phyloP scores from a whole-genome alignment of 768 basidiomycete species.

The Mycena sanguinolenta region DNA sequence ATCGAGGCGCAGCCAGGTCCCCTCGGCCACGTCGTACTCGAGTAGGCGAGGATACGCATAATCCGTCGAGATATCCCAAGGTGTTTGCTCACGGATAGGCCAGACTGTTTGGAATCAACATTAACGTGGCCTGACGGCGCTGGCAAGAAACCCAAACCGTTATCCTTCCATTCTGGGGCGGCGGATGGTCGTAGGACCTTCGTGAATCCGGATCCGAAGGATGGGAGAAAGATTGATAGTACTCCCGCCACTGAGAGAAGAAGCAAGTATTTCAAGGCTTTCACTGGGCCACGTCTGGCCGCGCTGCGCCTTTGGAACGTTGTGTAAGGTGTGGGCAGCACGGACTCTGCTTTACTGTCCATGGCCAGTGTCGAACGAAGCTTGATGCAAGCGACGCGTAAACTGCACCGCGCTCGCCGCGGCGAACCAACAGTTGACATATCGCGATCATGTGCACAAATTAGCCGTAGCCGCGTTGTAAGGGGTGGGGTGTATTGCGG shows the following conservation, averaged over 20 bases:
- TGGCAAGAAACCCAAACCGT: constrained; percentile 1
- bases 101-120: constrained; percentile 52
- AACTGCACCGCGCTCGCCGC: no score
- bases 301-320: not conserved
- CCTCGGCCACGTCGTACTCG: constrained; percentile 78
- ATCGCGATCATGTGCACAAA: no score
- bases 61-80: constrained; percentile 85
- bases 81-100: constrained; percentile 70
- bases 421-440: no score
- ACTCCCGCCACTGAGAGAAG: constrained; percentile 50
- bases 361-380: not conserved
- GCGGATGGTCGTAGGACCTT: constrained; percentile 38
- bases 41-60: constrained; percentile 76
- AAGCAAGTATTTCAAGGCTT: constrained; percentile 23
- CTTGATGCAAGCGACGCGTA: no score
- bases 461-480: no score
- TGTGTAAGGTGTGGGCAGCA: constrained; percentile 1
- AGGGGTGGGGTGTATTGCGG: no score
- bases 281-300: not conserved
- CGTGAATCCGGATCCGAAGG: constrained; percentile 37
- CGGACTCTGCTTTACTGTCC: constrained; percentile 9
- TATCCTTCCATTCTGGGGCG: constrained; percentile 58
- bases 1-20: constrained; percentile 83
- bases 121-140: not conserved
- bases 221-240: constrained; percentile 51